phyloP scores from a whole-genome alignment of 2,329 filamentous ascomycete species.

The Paraphaeosphaeria sporulosa region DNA sequence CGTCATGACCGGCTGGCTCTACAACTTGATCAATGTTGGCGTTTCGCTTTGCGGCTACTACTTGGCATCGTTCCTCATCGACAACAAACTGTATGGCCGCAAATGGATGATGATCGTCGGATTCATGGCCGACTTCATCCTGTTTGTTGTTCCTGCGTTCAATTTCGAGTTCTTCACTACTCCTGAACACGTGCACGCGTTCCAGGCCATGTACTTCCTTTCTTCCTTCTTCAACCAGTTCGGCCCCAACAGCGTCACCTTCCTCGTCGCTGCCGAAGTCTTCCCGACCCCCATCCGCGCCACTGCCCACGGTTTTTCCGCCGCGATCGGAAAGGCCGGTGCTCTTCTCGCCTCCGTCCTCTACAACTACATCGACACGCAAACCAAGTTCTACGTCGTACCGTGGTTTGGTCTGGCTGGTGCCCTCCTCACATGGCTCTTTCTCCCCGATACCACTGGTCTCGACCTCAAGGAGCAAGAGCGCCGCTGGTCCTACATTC shows the following conservation, averaged over 20 bases:
- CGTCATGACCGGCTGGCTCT: conserved; percentile 87
- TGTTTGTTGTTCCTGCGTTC: conserved; percentile 92
- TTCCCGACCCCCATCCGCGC: conserved; percentile 94
- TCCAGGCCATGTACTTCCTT: conserved; percentile 98
- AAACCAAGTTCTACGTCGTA: conserved; percentile 88
- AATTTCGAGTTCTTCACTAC: conserved; percentile 83
- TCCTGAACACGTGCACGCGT: conserved; percentile 75
- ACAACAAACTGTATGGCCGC: conserved; percentile 95
- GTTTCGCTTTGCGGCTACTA: conserved; percentile 92
- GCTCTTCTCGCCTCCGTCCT: conserved; percentile 86
- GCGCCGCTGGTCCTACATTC: conserved; percentile 88
- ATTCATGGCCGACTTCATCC: conserved; percentile 90
- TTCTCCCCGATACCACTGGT: conserved; percentile 95
- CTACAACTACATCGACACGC: conserved; percentile 91
- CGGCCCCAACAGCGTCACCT: conserved; percentile 93
- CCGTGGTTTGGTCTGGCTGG: conserved; percentile 94
- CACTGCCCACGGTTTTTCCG: conserved; percentile 93
- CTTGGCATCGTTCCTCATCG: conserved; percentile 84
- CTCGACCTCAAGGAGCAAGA: conserved; percentile 98
- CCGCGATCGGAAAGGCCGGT: conserved; percentile 86
- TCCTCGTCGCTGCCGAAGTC: conserved; percentile 95
- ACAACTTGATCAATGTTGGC: conserved; percentile 90
- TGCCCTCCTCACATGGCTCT: conserved; percentile 81
- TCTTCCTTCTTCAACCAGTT: conserved; percentile 99
- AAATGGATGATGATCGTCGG: conserved; percentile 97